Evolutionary conservation across 257 asterid species (phyloP), one percentile per base, ranked within the genome.

Genomic region (Solanum megistacrolobum): DNA sequence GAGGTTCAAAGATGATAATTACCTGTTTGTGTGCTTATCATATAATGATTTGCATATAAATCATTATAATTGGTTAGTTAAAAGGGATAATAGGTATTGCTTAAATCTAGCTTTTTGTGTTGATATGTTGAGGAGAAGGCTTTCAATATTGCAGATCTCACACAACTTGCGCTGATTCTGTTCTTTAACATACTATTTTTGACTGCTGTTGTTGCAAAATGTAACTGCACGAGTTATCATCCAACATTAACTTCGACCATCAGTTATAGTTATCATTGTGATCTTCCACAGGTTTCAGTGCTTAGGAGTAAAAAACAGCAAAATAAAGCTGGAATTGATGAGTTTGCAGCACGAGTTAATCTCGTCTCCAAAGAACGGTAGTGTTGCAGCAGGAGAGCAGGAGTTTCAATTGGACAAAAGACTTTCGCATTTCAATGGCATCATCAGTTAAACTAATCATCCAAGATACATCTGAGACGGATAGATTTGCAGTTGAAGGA

Each of bases 331-430:
- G 90, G 91, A 27, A 93, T 89, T 7, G 88, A 90, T 72, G 91
- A 92, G 91, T 94, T 94, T 66, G 94, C 92, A 1, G 92, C 94
- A 83, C 89, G 93, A 65, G 75, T 94, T 46, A 90, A 89, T 79
- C 93, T 93, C 11, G 85, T 48, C n/a, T 58, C 85, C 85, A 79
- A 79, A 10, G 14, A 78, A 39, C 4, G 8, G 5, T 79, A 79
- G 85, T 8, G 85, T 16, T 79, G 85, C 39, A 27, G 66, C 85
- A 79, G 16, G 60, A 25, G 39, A 13, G 65, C 84, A 78, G 36
- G 55, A 25, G n/a, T 5, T 62, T 34, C 23, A 41, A 23, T 39
- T 1, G 23, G 62, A 14, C 2, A 4, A 29, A 48, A 6, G 9
- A 25, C 84, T 5, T 4, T 1, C 12, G 38, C 27, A 41, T 48